Conservation (phyloP, 75 land plant species). For the Isoetes taiwanensis region DNA sequence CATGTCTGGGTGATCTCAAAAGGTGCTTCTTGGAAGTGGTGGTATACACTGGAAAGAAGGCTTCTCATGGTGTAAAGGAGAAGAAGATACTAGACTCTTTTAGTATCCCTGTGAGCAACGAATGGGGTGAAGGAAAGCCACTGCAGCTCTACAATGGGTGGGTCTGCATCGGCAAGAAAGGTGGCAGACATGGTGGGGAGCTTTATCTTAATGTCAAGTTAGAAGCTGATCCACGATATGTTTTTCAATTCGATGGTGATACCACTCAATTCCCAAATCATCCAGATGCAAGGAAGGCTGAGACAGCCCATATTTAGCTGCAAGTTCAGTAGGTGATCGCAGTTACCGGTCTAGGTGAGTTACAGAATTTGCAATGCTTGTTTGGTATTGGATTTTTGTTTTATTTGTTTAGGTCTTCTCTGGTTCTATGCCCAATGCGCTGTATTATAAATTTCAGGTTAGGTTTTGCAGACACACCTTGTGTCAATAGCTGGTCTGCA, state of each 20-base stretch:
- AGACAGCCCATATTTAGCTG: slow-evolving; percentile 82
- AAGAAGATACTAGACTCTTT: slow-evolving; percentile 54
- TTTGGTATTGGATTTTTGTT: not conserved
- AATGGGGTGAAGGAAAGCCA: slow-evolving; percentile 52
- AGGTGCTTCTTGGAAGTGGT: not conserved
- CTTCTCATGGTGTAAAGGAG: slow-evolving; percentile 36
- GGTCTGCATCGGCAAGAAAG: slow-evolving; percentile 47
- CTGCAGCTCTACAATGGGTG: slow-evolving; percentile 68
- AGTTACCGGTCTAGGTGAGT: slow-evolving; percentile 20
- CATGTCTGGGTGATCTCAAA: not conserved
- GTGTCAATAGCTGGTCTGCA: not conserved
- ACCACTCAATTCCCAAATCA: slow-evolving; percentile 77
- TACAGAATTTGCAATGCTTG: not conserved
- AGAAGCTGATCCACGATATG: slow-evolving; percentile 81
- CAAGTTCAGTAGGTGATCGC: slow-evolving; percentile 47
- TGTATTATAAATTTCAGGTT: not conserved
- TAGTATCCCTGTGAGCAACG: slow-evolving; percentile 33
- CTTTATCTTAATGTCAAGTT: slow-evolving; percentile 47
- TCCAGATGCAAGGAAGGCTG: slow-evolving; percentile 48
- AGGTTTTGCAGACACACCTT: not conserved
- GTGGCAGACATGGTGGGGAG: slow-evolving; percentile 33
- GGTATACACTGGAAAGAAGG: slow-evolving; percentile 1
- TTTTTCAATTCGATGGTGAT: slow-evolving; percentile 72
- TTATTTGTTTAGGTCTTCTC: not conserved
- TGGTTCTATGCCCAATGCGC: not conserved